Conservation (phyloP, 495 filamentous ascomycete species). For the Hypoxylon fuscum region DNA sequence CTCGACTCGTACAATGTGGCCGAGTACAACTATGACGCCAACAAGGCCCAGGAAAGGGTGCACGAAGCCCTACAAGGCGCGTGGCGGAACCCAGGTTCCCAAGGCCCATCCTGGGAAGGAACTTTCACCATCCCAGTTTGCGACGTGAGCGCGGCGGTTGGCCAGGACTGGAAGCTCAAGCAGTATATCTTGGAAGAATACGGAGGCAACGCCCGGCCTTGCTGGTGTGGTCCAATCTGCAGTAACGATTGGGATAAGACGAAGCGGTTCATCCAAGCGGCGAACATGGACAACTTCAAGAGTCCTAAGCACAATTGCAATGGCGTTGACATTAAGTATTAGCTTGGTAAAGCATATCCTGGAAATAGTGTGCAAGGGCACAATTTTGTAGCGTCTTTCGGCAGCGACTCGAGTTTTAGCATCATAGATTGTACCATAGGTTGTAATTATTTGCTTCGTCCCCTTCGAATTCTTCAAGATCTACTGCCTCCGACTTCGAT, state of each 20-base stretch:
- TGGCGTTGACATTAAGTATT: no score
- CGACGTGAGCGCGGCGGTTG: no score
- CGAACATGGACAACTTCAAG: not conserved
- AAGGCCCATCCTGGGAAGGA: slow-evolving; percentile 3
- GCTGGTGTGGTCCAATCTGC: slow-evolving; percentile 3
- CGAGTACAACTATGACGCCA: slow-evolving; percentile 20
- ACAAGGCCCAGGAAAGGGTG: slow-evolving; percentile 9
- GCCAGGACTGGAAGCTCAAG: not conserved
- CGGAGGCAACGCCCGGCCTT: not conserved
- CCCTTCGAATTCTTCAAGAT: slow-evolving; percentile 1
- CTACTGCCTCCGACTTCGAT: not conserved
- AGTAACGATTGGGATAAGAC: slow-evolving; percentile 9
- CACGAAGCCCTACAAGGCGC: slow-evolving; percentile 2
- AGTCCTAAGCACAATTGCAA: no score
- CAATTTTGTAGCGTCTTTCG: no score
- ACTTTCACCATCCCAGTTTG: slow-evolving; percentile 4
- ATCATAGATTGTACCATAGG: no score
- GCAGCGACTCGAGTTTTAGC: no score
- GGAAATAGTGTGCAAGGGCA: no score
- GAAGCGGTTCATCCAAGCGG: no score
- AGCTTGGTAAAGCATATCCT: no score
- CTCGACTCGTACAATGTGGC: slow-evolving; percentile 21
- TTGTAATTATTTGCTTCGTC: not conserved
- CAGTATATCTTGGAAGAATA: slow-evolving; percentile 3
- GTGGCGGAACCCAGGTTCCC: slow-evolving; percentile 8